A percentile compares a stretch with the other conserved stretches of the same genome.
phyloP scores from a whole-genome alignment of 2,329 filamentous ascomycete species.

The Leptosphaerulina australis region DNA sequence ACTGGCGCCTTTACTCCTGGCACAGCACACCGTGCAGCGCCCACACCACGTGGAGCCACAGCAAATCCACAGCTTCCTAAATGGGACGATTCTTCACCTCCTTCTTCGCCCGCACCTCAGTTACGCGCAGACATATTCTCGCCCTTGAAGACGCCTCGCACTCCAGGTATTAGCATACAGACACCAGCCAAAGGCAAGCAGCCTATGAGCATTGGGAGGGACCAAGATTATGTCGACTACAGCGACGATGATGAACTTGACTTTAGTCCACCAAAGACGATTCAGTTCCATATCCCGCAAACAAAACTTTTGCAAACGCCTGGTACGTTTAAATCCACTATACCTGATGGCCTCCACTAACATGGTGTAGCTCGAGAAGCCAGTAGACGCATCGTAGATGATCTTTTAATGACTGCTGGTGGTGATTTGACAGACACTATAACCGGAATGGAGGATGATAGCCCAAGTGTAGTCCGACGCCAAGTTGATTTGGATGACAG shows the following conservation, averaged over 20 bases:
- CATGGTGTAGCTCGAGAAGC: slow-evolving; percentile 70
- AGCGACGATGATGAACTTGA: slow-evolving; percentile 66
- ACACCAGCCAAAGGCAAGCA: slow-evolving; percentile 64
- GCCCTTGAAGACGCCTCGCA: slow-evolving; percentile 68
- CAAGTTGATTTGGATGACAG: slow-evolving; percentile 56
- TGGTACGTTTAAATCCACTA: slow-evolving; percentile 55
- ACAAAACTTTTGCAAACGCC: slow-evolving; percentile 81
- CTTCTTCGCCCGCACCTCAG: slow-evolving; percentile 71
- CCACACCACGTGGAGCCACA: slow-evolving; percentile 31
- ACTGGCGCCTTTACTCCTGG: slow-evolving; percentile 47
- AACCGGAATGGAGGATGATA: slow-evolving; percentile 52
- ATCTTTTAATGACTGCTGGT: slow-evolving; percentile 77
- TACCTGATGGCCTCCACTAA: slow-evolving; percentile 12
- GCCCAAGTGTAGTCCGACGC: slow-evolving; percentile 55
- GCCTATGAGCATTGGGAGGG: slow-evolving; percentile 58
- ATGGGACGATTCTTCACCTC: slow-evolving; percentile 55
- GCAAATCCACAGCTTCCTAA: slow-evolving; percentile 28
- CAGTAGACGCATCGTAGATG: slow-evolving; percentile 79
- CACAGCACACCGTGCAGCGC: slow-evolving; percentile 37
- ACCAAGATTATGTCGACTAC: slow-evolving; percentile 67
- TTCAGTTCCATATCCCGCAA: slow-evolving; percentile 81
- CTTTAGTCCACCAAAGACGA: slow-evolving; percentile 91
- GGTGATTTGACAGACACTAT: slow-evolving; percentile 59
- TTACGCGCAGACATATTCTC: slow-evolving; percentile 87
- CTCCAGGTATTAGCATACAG: slow-evolving; percentile 81